Percentiles rank a stretch among this genome's conserved stretches.
Conservation (phyloP, 139 green algal genomes). For the Limnomonas spitsbergensis region DNA sequence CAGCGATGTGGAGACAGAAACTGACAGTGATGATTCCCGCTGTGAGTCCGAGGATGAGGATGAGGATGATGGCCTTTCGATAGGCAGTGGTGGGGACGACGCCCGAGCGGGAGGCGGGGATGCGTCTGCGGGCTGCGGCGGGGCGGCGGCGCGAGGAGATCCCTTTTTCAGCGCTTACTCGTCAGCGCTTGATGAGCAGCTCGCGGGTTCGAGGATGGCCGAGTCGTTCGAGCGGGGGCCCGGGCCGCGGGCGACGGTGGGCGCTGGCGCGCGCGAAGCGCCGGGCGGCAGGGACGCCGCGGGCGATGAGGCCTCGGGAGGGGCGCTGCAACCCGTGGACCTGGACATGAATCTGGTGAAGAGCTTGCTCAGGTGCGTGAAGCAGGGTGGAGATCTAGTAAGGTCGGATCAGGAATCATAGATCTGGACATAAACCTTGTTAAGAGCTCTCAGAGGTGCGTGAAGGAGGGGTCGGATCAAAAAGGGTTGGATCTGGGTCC, state of each 20-base stretch:
- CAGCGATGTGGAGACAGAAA: constrained; percentile 28
- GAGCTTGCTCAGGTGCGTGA: constrained; percentile 20
- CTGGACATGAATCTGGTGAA: constrained; percentile 47
- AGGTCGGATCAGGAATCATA: no score
- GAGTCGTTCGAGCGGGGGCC: constrained; percentile 12
- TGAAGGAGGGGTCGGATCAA: no score
- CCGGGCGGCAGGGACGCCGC: not conserved
- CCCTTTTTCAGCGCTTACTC: constrained; percentile 14
- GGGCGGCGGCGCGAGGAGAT: no score
- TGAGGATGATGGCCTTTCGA: not conserved
- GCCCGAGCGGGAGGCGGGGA: not conserved
- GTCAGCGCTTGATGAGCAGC: constrained; percentile 12
- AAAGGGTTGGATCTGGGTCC: no score
- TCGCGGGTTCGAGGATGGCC: constrained; percentile 16
- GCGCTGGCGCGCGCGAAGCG: not conserved
- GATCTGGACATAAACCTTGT: not conserved
- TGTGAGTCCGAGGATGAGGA: constrained; percentile 4
- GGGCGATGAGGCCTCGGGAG: not conserved
- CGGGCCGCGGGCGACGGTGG: not conserved
- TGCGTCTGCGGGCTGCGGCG: not conserved
- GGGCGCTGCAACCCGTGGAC: constrained; percentile 25
- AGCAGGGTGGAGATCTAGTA: no score
- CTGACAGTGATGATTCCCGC: constrained; percentile 46
- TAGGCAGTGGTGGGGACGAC: not conserved
- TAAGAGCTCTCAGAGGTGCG: no score